Conservation (phyloP, 73 alveolate genomes). For the Uronychia setigera region DNA sequence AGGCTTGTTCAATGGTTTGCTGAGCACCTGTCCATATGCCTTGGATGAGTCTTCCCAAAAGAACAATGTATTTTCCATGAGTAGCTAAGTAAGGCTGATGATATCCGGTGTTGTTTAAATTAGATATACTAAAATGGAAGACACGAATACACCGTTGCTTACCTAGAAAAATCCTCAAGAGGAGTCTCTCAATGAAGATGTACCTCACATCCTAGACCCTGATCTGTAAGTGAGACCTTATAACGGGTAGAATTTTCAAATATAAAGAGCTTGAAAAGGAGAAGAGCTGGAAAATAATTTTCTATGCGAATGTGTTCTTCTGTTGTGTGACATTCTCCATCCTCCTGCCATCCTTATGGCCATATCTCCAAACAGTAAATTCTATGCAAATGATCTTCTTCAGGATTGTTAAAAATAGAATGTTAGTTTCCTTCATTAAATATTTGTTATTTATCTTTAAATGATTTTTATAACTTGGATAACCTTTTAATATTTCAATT, state of each 20-base stretch:
- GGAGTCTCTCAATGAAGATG: too few relatives aligned
- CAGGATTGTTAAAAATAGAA: too few relatives aligned
- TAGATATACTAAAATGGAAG: too few relatives aligned
- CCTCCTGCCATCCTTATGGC: conserved; percentile 42
- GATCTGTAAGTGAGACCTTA: background rate
- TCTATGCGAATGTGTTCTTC: conserved; percentile 27
- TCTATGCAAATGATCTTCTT: too few relatives aligned
- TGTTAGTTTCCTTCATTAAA: too few relatives aligned
- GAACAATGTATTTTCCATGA: conserved; percentile 16
- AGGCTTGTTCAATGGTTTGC: conserved; percentile 50
- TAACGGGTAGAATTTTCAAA: background rate
- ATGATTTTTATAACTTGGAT: too few relatives aligned
- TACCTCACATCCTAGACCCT: background rate
- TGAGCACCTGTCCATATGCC: conserved; percentile 61
- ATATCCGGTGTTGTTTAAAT: too few relatives aligned
- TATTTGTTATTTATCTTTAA: too few relatives aligned
- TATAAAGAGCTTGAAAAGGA: background rate
- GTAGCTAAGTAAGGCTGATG: too few relatives aligned
- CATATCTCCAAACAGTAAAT: conserved; percentile 16
- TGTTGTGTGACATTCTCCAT: conserved; percentile 41
- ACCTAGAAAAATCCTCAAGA: too few relatives aligned
- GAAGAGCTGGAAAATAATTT: conserved; percentile 18
- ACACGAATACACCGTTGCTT: too few relatives aligned
- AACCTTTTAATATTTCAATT: too few relatives aligned
- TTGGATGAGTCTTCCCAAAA: conserved; percentile 25